A percentile compares a stretch with the other conserved stretches of the same genome.
Conservation (phyloP, 345 rosid genomes). For the Kandelia obovata region DNA sequence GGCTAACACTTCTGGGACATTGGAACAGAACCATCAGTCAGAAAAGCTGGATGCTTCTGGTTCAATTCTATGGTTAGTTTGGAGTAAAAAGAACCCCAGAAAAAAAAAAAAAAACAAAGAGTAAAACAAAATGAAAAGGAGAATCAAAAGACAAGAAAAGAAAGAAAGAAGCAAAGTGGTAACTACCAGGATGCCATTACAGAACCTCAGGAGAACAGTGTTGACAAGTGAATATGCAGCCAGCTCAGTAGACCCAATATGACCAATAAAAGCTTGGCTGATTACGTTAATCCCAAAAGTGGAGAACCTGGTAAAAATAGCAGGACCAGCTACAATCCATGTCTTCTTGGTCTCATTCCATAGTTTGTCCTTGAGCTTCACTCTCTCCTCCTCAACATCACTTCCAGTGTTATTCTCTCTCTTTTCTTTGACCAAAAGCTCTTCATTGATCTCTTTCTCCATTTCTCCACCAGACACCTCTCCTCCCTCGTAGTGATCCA, state of each 20-base stretch:
- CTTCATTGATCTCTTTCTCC: constrained; percentile 2
- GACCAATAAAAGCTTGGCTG: constrained; percentile 70
- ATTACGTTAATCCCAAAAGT: constrained; percentile 51
- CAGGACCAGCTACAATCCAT: constrained; percentile 74
- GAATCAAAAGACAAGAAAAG: neutral
- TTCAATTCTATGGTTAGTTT: no score
- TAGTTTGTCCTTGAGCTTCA: constrained; percentile 33
- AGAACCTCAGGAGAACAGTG: constrained; percentile 62
- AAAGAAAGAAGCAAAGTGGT: neutral
- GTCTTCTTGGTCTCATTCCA: constrained; percentile 61
- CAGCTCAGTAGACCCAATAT: constrained; percentile 54
- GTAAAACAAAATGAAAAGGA: neutral
- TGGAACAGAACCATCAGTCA: no score
- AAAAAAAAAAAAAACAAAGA: neutral
- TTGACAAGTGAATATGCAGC: constrained; percentile 68
- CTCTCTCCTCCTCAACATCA: constrained; percentile 13
- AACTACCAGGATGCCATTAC: constrained; percentile 67
- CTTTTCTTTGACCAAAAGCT: constrained; percentile 5
- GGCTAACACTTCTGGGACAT: no score
- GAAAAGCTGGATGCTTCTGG: no score
- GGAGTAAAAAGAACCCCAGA: neutral
- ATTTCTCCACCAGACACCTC: constrained; percentile 7
- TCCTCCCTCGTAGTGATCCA: no score
- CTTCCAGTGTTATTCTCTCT: neutral
- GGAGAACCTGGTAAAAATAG: constrained; percentile 65